Evolutionary conservation across 768 basidiomycete genomes (phyloP), one percentile per base, ranked within the genome.

Genomic region (Lentinula sp.): DNA sequence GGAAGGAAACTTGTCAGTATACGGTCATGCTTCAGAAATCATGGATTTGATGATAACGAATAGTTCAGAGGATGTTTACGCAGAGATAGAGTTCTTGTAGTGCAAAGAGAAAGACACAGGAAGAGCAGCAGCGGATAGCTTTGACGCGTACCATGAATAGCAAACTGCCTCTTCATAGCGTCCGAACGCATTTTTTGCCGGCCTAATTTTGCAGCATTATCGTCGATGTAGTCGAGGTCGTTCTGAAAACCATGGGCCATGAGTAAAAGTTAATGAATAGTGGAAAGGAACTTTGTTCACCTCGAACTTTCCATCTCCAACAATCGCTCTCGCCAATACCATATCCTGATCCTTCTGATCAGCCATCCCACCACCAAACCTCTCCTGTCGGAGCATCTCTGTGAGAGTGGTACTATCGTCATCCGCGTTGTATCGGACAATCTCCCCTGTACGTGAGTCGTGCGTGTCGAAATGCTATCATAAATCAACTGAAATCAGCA

Each of bases 131-230:
- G 39, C 10, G 10, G 13, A 2, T 1, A 48, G 12, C 13, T 4
- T 23, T 9, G 35, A 15, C 28, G 70, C 81, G 42, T 63, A 93
- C 95, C 95, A 61, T 98, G 85, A 64, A 99, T 91, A 12, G 97
- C 97, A 71, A 98, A 99, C 66, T 94, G 91, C 49, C 95, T 85
- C 72, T 95, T 98, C 89, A 97, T 93, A 20, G 90, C 93, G 68
- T 98, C 96, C 4, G 88, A 86, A 56, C 95, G 90, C 92, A 98
- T 95, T 75, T 96, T 98, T 73, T 93, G 87, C 60, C 95, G 79
- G 42, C 91, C 93, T 0, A 98, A 80, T 65, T 87, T 88, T 68
- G 96, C 96, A 0, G 94, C 95, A 70, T 98, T 96, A 64, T 98
- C 97, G 65, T 99, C 97, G 64, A 97, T 88, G 66, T 98, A 98